phyloP scores from a whole-genome alignment of 257 asterid species.

The Lantana camara region DNA sequence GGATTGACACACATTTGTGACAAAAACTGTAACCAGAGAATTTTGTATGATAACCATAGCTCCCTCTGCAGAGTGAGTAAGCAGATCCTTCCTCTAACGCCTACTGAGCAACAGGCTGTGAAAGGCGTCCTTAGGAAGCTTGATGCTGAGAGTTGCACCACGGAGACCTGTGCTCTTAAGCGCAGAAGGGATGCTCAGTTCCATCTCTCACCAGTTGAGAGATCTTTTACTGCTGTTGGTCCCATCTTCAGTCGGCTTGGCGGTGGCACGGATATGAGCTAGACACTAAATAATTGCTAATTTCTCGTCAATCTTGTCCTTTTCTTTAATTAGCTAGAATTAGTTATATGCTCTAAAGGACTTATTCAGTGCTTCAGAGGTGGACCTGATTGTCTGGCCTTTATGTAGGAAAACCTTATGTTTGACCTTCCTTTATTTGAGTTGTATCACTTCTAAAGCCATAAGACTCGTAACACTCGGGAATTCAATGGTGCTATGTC shows the following conservation, averaged over 20 bases:
- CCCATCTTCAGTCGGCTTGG: slow-evolving; percentile 80
- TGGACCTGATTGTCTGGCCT: slow-evolving; percentile 51
- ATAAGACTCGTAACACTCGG: slow-evolving; percentile 30
- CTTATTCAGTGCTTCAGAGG: slow-evolving; percentile 47
- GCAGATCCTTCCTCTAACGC: slow-evolving; percentile 70
- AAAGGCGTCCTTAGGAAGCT: slow-evolving; percentile 88
- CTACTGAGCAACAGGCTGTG: slow-evolving; percentile 77
- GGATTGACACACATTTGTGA: slow-evolving; percentile 86
- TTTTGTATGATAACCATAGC: slow-evolving; percentile 84
- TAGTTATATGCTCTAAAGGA: slow-evolving; percentile 37
- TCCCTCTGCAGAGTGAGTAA: slow-evolving; percentile 89
- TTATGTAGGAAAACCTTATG: slow-evolving; percentile 56
- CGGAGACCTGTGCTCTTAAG: slow-evolving; percentile 68
- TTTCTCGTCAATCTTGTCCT: slow-evolving; percentile 17
- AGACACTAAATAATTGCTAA: slow-evolving; percentile 39
- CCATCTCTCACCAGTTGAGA: slow-evolving; percentile 81
- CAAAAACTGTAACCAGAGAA: slow-evolving; percentile 95
- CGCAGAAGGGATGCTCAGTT: slow-evolving; percentile 78
- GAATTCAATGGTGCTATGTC: slow-evolving; percentile 37
- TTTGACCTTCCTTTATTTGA: slow-evolving; percentile 39
- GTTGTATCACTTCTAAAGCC: slow-evolving; percentile 43
- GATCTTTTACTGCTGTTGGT: slow-evolving; percentile 65
- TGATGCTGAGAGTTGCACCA: slow-evolving; percentile 64
- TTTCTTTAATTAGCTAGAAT: slow-evolving; percentile 31
- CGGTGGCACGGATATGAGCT: slow-evolving; percentile 87